Conservation (phyloP, 1,139 yeast genomes). For the Blastobotrys persicus region DNA sequence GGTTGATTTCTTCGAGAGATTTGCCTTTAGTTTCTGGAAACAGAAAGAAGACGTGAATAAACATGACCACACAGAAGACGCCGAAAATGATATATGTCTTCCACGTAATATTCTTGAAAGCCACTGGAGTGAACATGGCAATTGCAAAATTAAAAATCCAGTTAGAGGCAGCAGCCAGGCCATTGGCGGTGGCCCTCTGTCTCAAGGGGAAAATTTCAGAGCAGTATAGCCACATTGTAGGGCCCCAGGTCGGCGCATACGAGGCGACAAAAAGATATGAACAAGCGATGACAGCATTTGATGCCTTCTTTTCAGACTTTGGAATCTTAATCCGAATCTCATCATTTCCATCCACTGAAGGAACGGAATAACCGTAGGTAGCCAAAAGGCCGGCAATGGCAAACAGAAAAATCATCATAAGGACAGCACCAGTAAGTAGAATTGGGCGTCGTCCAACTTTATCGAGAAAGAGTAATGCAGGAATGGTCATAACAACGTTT, state of each 20-base stretch:
- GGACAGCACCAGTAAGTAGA: conserved; percentile 40
- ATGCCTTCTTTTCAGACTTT: conserved; percentile 37
- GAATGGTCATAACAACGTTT: conserved; percentile 41
- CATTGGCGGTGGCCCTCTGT: conserved; percentile 54
- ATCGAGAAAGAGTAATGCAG: conserved; percentile 48
- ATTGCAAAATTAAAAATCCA: conserved; percentile 63
- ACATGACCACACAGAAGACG: conserved; percentile 55
- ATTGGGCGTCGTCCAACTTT: conserved; percentile 54
- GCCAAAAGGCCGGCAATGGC: conserved; percentile 46
- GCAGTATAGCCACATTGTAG: conserved; percentile 58
- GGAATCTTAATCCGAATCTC: conserved; percentile 51
- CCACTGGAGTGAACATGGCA: conserved; percentile 53
- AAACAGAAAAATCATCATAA: conserved; percentile 46
- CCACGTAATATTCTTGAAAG: conserved; percentile 53
- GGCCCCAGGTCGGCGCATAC: conserved; percentile 68
- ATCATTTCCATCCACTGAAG: conserved; percentile 40
- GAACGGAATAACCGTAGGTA: conserved; percentile 38
- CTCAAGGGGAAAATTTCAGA: conserved; percentile 55
- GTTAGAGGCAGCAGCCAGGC: conserved; percentile 58
- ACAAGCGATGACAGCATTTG: conserved; percentile 56
- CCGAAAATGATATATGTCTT: conserved; percentile 62
- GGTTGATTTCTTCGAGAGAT: conserved; percentile 64
- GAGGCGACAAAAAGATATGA: conserved; percentile 64
- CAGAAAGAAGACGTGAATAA: conserved; percentile 53
- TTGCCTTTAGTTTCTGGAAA: conserved; percentile 66